Conservation (phyloP, 2,329 filamentous ascomycete species). For the Xylariaceae sp. region DNA sequence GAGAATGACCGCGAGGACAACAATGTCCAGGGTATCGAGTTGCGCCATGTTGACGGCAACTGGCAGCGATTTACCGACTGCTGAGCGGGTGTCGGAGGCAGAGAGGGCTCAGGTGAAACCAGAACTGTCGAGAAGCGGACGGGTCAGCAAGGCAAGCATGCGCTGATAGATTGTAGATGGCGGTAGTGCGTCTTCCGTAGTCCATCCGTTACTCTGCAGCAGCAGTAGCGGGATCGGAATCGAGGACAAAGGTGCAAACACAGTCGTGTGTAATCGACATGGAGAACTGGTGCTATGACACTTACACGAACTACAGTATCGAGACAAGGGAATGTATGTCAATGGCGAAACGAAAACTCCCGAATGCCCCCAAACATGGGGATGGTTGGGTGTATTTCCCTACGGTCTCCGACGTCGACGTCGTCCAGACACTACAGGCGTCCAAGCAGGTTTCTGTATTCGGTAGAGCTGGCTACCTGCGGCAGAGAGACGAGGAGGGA, state of each 20-base stretch:
- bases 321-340: background rate
- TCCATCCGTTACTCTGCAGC: too few species aligned
- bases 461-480: background rate
- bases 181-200: too few species aligned
- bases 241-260: background rate
- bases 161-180: background rate
- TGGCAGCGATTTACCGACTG: slow-evolving; percentile 17
- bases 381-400: background rate
- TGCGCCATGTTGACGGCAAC: slow-evolving; percentile 66
- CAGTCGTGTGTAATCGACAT: background rate
- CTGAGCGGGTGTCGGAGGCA: background rate
- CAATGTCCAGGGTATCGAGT: slow-evolving; percentile 89
- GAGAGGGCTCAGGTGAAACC: background rate
- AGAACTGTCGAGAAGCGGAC: background rate
- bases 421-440: background rate
- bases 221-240: background rate
- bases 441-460: too few species aligned
- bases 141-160: slow-evolving; percentile 13
- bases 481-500: slow-evolving; percentile 7
- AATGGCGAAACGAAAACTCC: background rate
- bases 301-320: background rate
- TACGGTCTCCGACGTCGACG: background rate
- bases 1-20: slow-evolving; percentile 82
- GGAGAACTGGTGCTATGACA: background rate
- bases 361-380: background rate